A percentile compares a stretch with the other conserved stretches of the same genome.
Evolutionary conservation across 495 filamentous ascomycete genomes (phyloP).

Genomic region (Jackrogersella minutella): DNA sequence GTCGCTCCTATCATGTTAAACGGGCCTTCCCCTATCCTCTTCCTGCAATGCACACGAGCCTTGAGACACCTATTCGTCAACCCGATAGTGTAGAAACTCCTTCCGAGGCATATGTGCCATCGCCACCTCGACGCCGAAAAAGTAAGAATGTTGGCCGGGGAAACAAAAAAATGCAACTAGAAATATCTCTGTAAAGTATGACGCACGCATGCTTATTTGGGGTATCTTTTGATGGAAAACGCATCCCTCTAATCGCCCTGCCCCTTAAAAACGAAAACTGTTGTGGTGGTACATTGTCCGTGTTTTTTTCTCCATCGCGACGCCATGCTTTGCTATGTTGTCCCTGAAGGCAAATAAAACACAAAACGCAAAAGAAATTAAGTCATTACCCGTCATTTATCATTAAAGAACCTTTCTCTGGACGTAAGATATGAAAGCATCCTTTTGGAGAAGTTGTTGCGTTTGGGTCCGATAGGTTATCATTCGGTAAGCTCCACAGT

Average conservation of each 20-base stretch:
- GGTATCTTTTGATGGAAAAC: slow-evolving; percentile 39
- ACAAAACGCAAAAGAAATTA: slow-evolving; percentile 20
- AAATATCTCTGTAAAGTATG: slow-evolving; percentile 14
- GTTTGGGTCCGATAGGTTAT: not conserved
- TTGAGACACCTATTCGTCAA: not conserved
- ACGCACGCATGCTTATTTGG: slow-evolving; percentile 37
- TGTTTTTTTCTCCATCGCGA: slow-evolving; percentile 20
- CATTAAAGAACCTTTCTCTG: slow-evolving; percentile 2
- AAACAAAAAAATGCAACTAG: slow-evolving; percentile 18
- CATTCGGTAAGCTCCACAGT: slow-evolving; percentile 48
- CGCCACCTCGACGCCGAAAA: not conserved
- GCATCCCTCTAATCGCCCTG: slow-evolving; percentile 27
- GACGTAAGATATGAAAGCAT: not conserved
- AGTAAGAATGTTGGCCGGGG: not conserved
- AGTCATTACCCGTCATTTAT: slow-evolving; percentile 29
- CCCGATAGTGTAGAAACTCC: not conserved
- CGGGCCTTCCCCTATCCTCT: not conserved
- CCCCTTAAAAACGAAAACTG: slow-evolving; percentile 17
- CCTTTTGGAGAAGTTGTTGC: not conserved
- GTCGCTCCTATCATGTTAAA: not conserved
- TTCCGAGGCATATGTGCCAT: slow-evolving; percentile 2
- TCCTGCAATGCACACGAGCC: not conserved
- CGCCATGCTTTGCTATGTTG: slow-evolving; percentile 17
- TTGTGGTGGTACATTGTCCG: slow-evolving; percentile 30
- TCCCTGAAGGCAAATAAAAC: slow-evolving; percentile 5